Percentiles rank a stretch among this genome's conserved stretches.
Evolutionary conservation across 2,329 filamentous ascomycete genomes (phyloP).

Genomic region (Helotiales sp.): DNA sequence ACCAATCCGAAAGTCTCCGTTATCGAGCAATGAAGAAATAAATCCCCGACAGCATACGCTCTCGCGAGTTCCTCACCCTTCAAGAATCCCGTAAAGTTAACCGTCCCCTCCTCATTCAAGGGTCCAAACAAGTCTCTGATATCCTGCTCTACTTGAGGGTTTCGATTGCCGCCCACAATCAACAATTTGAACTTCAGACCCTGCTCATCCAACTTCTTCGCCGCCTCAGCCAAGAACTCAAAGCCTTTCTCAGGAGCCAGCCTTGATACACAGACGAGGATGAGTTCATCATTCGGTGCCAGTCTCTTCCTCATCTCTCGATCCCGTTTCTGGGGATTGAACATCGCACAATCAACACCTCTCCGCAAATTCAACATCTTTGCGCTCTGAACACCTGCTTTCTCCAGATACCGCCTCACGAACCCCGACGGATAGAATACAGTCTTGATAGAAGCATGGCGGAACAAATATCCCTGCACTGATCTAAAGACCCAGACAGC

Average conservation of each 20-base stretch:
- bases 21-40: slow-evolving; percentile 73
- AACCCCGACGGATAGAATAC: slow-evolving; percentile 72
- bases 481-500: slow-evolving; percentile 65
- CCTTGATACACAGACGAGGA: slow-evolving; percentile 69
- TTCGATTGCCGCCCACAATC: slow-evolving; percentile 71
- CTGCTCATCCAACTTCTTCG: slow-evolving; percentile 57
- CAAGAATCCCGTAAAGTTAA: slow-evolving; percentile 70
- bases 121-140: slow-evolving; percentile 63
- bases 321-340: slow-evolving; percentile 59
- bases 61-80: slow-evolving; percentile 64
- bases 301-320: slow-evolving; percentile 57
- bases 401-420: slow-evolving; percentile 64
- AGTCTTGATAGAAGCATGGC: slow-evolving; percentile 63
- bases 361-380: slow-evolving; percentile 67
- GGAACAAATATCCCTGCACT: slow-evolving; percentile 71
- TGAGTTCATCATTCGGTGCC: slow-evolving; percentile 65
- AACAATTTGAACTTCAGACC: slow-evolving; percentile 66
- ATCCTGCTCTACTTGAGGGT: slow-evolving; percentile 63
- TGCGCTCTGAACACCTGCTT: slow-evolving; percentile 57
- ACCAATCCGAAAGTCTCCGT: slow-evolving; percentile 76
- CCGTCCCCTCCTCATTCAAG: slow-evolving; percentile 54
- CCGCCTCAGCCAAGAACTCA: slow-evolving; percentile 65
- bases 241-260: slow-evolving; percentile 75
- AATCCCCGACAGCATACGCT: slow-evolving; percentile 69
- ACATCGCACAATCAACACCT: slow-evolving; percentile 67